Evolutionary conservation across 208 protist species (phyloP), one percentile per base, ranked within the genome.

Genomic region (Leishmania lainsoni): DNA sequence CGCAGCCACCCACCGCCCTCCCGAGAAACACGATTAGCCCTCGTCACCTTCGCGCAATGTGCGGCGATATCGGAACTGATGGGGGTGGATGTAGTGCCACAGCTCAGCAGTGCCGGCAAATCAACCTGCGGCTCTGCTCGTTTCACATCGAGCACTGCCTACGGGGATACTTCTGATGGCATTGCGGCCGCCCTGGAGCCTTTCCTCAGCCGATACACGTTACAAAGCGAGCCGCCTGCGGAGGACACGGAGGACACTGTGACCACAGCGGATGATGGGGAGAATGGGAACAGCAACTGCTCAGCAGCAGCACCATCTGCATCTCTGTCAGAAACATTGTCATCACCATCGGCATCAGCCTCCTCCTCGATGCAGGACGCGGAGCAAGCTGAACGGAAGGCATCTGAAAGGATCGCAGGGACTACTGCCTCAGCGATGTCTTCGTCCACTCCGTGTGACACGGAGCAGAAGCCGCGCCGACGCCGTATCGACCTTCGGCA

Each of bases 41-140:
- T 93, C 22, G 85, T 93, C 4, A 77, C 91, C 17, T 94, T 96
- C 84, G 90, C 91, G 69, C 92, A 96, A 79, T 94, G 86, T 76
- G 92, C 91, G 3, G 92, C 92, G 10, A 93, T 96, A 29, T 92
- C 91, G 17, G 84, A 90, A 71, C 42, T 90, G 51, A 76, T 94
- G 59, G 88, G 71, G 39, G 86, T 89, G 39, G 85, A 93, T 39
- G 73, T 90, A 49, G 80, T 89, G 45, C 81, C 80, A 32, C 58
- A 66, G 76, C 70, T 80, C 29, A 51, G n/a, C 78, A 51, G 42
- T 75, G 35, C 16, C 22, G 35, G 51, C 17, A 79, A 71, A 49
- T 16, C 45, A 17, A 29, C 42, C 1, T 48, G 59, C 17, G 76
- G 59, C 14, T 69, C 61, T 16, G n/a, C 76, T 70, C 58, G 66